Conservation (phyloP, 1,284 basidiomycete species). For the Garcileccinum viscosum region DNA sequence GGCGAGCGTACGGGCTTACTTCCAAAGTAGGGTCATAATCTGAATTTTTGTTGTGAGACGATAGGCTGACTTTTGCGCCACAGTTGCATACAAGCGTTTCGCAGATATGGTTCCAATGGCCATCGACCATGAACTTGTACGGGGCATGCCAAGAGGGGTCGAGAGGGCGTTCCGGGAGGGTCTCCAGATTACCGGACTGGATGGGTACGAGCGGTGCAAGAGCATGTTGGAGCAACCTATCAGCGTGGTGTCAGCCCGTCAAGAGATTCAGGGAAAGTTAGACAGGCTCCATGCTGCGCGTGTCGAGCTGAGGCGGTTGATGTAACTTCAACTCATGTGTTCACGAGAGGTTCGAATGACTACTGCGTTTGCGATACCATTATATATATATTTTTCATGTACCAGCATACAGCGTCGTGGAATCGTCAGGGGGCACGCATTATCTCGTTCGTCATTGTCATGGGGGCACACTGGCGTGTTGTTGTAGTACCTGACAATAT, state of each 20-base stretch:
- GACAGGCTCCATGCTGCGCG: slow-evolving; percentile 59
- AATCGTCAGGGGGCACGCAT: too few relatives aligned
- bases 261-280: slow-evolving; percentile 57
- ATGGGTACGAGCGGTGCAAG: slow-evolving; percentile 44
- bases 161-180: slow-evolving; percentile 54
- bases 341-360: background rate
- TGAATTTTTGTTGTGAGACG: too few relatives aligned
- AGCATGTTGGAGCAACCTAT: slow-evolving; percentile 62
- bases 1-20: slow-evolving; percentile 76
- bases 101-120: slow-evolving; percentile 66
- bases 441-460: too few relatives aligned
- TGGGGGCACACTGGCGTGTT: too few relatives aligned
- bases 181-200: slow-evolving; percentile 43
- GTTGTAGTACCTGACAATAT: too few relatives aligned
- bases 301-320: slow-evolving; percentile 46
- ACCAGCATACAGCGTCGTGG: too few relatives aligned
- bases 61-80: background rate
- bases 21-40: slow-evolving; percentile 56
- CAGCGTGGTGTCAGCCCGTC: slow-evolving; percentile 51
- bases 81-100: slow-evolving; percentile 75
- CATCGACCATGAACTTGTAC: slow-evolving; percentile 68
- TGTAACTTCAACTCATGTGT: too few relatives aligned
- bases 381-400: too few relatives aligned
- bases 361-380: too few relatives aligned
- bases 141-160: slow-evolving; percentile 48